These are phyloP conservation scores for Tanacetum coccineum DNA, from an alignment of 129 eudicot species.

Conservation along the genomic window DNA sequence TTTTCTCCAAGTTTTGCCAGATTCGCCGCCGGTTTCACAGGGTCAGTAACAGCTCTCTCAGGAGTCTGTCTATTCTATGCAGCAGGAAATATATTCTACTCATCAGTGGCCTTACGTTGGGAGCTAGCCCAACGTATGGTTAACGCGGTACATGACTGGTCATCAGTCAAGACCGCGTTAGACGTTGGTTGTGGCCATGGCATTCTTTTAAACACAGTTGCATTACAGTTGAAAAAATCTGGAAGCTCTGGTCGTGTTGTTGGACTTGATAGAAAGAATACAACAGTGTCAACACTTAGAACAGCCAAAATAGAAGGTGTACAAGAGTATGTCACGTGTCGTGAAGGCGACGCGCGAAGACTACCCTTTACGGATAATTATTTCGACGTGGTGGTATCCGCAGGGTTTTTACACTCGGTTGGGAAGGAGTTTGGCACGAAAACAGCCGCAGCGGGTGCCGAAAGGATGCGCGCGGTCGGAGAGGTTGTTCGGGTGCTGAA, in stretches of 20 bases:
- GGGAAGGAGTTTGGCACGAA: conserved; percentile 78
- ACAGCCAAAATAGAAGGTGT: conserved; percentile 79
- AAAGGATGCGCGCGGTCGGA: conserved; percentile 76
- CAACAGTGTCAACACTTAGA: conserved; percentile 49
- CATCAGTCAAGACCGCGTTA: conserved; percentile 36
- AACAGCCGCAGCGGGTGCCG: conserved; percentile 87
- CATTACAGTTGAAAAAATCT: conserved; percentile 71
- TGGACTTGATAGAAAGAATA: conserved; percentile 47
- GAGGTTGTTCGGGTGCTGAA: conserved; percentile 86
- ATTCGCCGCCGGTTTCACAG: conserved; percentile 73
- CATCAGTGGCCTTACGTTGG: conserved; percentile 69
- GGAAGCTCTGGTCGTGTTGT: conserved; percentile 86
- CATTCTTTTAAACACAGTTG: conserved; percentile 77
- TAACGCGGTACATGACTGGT: conserved; percentile 63
- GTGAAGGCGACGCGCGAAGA: conserved; percentile 72
- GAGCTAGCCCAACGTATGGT: conserved; percentile 79
- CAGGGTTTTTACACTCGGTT: conserved; percentile 66
- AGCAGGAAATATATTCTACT: conserved; percentile 68
- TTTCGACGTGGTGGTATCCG: conserved; percentile 97
- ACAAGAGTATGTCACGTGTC: conserved; percentile 83
- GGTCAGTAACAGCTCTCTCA: conserved; percentile 75
- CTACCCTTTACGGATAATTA: conserved; percentile 74
- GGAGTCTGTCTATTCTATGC: conserved; percentile 76
- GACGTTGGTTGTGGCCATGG: conserved; percentile 96
- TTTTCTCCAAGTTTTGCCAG: conserved; percentile 55